Conservation (phyloP, 2,329 filamentous ascomycete species). For the Aspergillus phoenicis region DNA sequence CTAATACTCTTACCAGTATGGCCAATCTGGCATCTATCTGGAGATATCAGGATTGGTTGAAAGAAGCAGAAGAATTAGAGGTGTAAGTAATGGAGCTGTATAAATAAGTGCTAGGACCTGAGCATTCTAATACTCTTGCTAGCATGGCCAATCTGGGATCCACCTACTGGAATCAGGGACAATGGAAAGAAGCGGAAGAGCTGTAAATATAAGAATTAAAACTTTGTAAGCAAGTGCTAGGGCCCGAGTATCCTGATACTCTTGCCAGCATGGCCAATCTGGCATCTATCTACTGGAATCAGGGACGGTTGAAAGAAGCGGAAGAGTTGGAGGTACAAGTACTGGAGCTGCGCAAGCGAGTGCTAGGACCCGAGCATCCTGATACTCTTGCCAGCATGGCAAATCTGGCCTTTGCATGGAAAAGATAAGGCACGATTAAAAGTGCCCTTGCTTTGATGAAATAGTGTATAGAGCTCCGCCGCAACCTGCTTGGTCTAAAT, state of each 20-base stretch:
- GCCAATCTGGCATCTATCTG: neutral
- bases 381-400: neutral
- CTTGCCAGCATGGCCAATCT: neutral
- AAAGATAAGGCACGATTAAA: neutral
- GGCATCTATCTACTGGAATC: neutral
- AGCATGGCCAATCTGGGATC: no score
- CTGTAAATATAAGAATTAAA: neutral
- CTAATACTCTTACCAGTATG: neutral
- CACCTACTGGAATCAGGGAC: neutral
- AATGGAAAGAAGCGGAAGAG: neutral
- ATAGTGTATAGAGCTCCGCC: neutral
- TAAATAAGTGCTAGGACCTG: no score
- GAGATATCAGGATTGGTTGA: accelerated
- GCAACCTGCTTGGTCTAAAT: neutral
- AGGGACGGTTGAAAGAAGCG: neutral
- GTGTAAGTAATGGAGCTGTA: no score
- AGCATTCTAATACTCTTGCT: no score
- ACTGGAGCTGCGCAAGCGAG: neutral
- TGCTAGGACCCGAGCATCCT: neutral
- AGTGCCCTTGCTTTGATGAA: neutral
- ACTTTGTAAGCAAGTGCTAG: neutral
- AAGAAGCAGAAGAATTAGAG: no score
- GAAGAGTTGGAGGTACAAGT: neutral
- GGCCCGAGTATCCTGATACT: neutral
- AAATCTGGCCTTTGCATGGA: neutral